A percentile compares a stretch with the other conserved stretches of the same genome.
phyloP scores from a whole-genome alignment of 1,284 basidiomycete genomes.

The Hypsizygus ulmarius region DNA sequence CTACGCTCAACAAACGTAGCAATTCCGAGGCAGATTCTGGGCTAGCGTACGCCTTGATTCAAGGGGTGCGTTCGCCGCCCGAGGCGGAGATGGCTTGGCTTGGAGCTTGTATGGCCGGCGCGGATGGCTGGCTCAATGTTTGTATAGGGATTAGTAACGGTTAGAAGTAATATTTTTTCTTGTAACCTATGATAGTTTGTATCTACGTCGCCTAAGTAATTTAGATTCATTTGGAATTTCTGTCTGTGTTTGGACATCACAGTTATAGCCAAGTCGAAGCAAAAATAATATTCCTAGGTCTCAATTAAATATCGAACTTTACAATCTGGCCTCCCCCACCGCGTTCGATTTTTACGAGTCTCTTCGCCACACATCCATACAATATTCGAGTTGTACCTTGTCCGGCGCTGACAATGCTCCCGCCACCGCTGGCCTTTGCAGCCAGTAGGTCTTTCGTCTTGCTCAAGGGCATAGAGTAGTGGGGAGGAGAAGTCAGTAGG shows the following conservation, averaged over 20 bases:
- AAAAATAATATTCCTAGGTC: background rate
- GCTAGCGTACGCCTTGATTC: constrained; percentile 72
- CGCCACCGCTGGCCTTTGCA: constrained; percentile 35
- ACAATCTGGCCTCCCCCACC: constrained; percentile 70
- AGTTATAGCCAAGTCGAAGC: too few relatives aligned
- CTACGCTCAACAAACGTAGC: constrained; percentile 36
- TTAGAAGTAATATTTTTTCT: background rate
- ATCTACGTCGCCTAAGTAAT: constrained; percentile 8
- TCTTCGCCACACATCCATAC: constrained; percentile 70
- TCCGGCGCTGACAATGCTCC: constrained; percentile 33
- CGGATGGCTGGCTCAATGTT: constrained; percentile 93
- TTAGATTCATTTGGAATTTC: background rate
- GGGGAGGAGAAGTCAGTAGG: constrained; percentile 49
- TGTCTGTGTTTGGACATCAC: background rate
- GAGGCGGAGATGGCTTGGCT: constrained; percentile 94
- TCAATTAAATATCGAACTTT: constrained; percentile 53
- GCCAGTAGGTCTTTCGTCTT: constrained; percentile 60
- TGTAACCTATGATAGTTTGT: constrained; percentile 6
- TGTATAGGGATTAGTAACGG: constrained; percentile 62
- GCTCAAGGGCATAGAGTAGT: constrained; percentile 57
- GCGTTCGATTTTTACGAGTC: constrained; percentile 70
- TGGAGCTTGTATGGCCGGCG: constrained; percentile 84
- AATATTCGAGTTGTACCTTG: constrained; percentile 51
- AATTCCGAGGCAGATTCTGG: constrained; percentile 36
- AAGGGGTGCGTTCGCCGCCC: constrained; percentile 83